phyloP scores from a whole-genome alignment of 2,329 filamentous ascomycete genomes.

The Passalora sequoiae region DNA sequence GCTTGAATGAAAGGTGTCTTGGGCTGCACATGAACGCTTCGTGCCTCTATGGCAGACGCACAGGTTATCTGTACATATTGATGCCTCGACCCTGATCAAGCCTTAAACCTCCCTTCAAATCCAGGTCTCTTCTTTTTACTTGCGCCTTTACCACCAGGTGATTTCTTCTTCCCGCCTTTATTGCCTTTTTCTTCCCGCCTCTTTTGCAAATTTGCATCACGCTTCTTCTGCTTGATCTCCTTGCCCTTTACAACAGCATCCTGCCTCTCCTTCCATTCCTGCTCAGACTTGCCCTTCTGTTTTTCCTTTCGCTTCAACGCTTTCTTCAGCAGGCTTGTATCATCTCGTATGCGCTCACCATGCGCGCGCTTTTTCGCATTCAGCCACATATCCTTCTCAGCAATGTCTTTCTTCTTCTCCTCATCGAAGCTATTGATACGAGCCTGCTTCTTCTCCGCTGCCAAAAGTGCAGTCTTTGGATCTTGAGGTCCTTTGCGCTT shows the following conservation, averaged over 20 bases:
- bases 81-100: constrained; percentile 12
- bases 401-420: constrained; percentile 75
- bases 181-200: constrained; percentile 75
- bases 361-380: constrained; percentile 83
- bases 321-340: constrained; percentile 84
- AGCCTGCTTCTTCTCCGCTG: constrained; percentile 78
- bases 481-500: constrained; percentile 82
- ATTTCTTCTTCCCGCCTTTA: constrained; percentile 58
- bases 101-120: constrained; percentile 64
- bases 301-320: constrained; percentile 89
- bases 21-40: too few relatives aligned
- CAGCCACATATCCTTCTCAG: constrained; percentile 92
- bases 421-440: constrained; percentile 70
- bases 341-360: constrained; percentile 83
- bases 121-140: constrained; percentile 54
- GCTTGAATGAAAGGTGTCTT: too few relatives aligned
- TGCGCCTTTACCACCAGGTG: constrained; percentile 56
- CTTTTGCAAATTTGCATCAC: constrained; percentile 57
- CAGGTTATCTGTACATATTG: too few relatives aligned
- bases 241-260: constrained; percentile 44
- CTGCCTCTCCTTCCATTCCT: constrained; percentile 62
- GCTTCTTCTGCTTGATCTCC: constrained; percentile 47
- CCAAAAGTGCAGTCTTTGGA: constrained; percentile 76
- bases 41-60: too few relatives aligned
- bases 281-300: constrained; percentile 83